Conservation (phyloP, 73 alveolate species). For the Strombidium stylifer region DNA sequence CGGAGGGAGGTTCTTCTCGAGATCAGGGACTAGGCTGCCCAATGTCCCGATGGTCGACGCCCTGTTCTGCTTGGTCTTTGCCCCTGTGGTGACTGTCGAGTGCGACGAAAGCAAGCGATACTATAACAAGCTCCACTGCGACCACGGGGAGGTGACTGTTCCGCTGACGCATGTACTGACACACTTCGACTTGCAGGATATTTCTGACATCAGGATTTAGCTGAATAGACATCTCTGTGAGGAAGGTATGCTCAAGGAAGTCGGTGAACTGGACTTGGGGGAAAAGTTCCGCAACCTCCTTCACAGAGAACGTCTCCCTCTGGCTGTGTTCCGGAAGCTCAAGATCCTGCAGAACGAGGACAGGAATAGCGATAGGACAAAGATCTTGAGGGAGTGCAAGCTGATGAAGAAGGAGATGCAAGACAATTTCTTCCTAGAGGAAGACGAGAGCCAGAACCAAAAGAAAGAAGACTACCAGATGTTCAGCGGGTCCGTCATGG, state of each 20-base stretch:
- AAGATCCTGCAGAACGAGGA: conserved; percentile 18
- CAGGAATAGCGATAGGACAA: neutral
- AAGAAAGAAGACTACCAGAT: too few relatives aligned
- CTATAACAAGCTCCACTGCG: conserved; percentile 23
- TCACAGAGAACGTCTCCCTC: conserved; percentile 4
- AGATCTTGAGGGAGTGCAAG: neutral
- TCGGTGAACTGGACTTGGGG: conserved; percentile 16
- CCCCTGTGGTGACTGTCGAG: conserved; percentile 40
- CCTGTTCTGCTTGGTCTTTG: conserved; percentile 45
- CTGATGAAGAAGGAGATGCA: too few relatives aligned
- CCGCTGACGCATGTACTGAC: conserved; percentile 29
- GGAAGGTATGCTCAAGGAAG: conserved; percentile 13
- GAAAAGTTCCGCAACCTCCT: conserved; percentile 9
- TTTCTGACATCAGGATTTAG: conserved; percentile 7
- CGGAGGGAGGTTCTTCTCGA: conserved; percentile 51
- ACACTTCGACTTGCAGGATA: conserved; percentile 19
- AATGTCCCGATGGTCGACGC: conserved; percentile 52
- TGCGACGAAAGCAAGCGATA: conserved; percentile 27
- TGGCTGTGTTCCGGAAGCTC: conserved; percentile 19
- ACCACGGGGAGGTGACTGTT: conserved; percentile 23
- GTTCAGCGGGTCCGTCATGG: too few relatives aligned
- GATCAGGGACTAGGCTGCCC: conserved; percentile 52
- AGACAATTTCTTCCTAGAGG: too few relatives aligned
- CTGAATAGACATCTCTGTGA: conserved; percentile 25
- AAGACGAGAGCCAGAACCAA: too few relatives aligned